Conservation (phyloP, 2,329 filamentous ascomycete species). For the Cercospora beticola region DNA sequence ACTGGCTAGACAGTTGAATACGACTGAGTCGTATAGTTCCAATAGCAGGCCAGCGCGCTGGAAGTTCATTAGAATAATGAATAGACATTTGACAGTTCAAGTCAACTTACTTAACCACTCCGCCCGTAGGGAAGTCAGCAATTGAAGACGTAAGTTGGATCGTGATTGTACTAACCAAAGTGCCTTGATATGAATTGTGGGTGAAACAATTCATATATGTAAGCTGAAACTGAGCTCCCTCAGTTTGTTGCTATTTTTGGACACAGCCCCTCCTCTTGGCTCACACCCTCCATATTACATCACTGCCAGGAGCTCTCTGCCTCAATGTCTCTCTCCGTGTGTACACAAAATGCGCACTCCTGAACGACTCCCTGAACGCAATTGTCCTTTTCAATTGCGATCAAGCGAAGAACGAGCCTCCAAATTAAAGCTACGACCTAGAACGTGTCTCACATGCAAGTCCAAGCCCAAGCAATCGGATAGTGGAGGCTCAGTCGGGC, state of each 20-base stretch:
- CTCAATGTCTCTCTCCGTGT: background rate
- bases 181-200: background rate
- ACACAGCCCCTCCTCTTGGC: background rate
- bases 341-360: background rate
- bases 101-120: conserved; percentile 12
- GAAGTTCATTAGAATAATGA: background rate
- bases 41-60: conserved; percentile 24
- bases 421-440: background rate
- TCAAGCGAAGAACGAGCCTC: background rate
- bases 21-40: conserved; percentile 11
- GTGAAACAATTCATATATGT: background rate
- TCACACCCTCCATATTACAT: background rate
- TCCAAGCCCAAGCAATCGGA: conserved; percentile 7
- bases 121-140: background rate
- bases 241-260: background rate
- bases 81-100: background rate
- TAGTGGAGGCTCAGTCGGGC: conserved; percentile 13
- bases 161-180: conserved; percentile 6
- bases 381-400: background rate
- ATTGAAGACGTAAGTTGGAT: background rate
- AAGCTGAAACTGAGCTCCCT: background rate
- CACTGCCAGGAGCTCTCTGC: background rate
- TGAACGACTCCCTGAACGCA: background rate
- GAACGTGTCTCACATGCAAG: background rate
- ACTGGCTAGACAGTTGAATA: conserved; percentile 20